Percentiles rank a stretch among this genome's conserved stretches.
Conservation (phyloP, 2,329 filamentous ascomycete species). For the Colletotrichum sp. region DNA sequence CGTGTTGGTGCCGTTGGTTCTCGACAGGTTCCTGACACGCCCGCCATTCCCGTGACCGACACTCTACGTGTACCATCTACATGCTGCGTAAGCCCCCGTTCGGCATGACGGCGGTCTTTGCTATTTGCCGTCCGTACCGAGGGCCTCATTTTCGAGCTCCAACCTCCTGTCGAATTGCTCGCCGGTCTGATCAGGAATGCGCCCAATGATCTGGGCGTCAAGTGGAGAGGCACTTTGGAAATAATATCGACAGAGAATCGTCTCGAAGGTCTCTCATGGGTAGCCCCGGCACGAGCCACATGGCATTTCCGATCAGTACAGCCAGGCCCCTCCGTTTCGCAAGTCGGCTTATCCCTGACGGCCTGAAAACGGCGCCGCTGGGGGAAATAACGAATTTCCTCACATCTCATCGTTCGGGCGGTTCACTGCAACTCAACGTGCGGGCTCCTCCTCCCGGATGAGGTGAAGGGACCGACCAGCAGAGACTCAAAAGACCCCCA, state of each 20-base stretch:
- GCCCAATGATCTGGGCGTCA: background rate
- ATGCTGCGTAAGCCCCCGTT: background rate
- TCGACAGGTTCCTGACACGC: background rate
- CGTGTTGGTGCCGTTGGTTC: constrained; percentile 3
- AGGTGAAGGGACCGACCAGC: background rate
- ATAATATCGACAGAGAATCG: background rate
- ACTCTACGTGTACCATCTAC: background rate
- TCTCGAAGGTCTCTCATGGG: constrained; percentile 5
- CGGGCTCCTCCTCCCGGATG: background rate
- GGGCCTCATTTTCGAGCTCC: background rate
- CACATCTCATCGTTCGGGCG: background rate
- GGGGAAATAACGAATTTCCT: background rate
- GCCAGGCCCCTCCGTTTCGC: background rate
- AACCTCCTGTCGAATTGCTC: background rate
- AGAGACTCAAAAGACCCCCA: background rate
- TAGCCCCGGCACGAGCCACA: constrained; percentile 9
- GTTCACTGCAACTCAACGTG: background rate
- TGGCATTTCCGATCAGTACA: constrained; percentile 4
- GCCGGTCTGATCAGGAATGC: background rate
- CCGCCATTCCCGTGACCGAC: background rate
- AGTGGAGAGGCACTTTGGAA: background rate
- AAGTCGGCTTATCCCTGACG: background rate
- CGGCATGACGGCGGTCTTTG: background rate
- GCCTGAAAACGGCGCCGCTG: background rate
- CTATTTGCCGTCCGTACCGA: background rate